Percentiles rank a stretch among this genome's conserved stretches.
phyloP scores from a whole-genome alignment of 1,284 basidiomycete genomes.

The Mycosarcoma maydis region DNA sequence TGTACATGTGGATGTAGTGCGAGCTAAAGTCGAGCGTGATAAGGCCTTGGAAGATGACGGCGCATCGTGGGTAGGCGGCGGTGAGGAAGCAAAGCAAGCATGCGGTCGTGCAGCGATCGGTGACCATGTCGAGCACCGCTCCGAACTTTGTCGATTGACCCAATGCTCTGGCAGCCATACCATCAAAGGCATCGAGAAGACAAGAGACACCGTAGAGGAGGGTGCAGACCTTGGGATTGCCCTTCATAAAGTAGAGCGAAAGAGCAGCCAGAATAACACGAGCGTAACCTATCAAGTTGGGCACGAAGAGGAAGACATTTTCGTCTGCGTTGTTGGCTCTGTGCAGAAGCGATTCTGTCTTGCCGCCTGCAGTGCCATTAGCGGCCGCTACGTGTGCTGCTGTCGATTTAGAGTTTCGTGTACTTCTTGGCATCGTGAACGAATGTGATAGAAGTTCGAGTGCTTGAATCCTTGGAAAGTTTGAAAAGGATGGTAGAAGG shows the following conservation, averaged over 20 bases:
- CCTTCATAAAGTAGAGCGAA: constrained; percentile 86
- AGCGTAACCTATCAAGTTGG: constrained; percentile 93
- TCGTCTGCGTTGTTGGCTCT: constrained; percentile 53
- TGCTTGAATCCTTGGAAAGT: not conserved
- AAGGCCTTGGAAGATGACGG: constrained; percentile 89
- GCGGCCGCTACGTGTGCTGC: constrained; percentile 30
- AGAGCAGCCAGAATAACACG: constrained; percentile 89
- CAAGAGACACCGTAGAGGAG: constrained; percentile 90
- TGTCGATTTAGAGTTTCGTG: constrained; percentile 39
- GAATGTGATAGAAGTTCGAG: not conserved
- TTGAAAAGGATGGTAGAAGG: too few relatives aligned
- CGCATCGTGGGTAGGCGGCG: constrained; percentile 83
- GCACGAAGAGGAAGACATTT: constrained; percentile 77
- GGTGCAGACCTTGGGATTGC: constrained; percentile 87
- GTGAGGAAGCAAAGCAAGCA: constrained; percentile 94
- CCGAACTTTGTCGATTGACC: constrained; percentile 94
- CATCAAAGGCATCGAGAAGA: constrained; percentile 93
- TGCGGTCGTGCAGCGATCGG: constrained; percentile 95
- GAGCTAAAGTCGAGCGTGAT: constrained; percentile 97
- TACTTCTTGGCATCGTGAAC: constrained; percentile 28
- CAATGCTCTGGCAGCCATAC: constrained; percentile 87
- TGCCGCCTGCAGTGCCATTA: constrained; percentile 21
- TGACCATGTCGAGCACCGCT: constrained; percentile 99
- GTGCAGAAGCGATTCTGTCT: constrained; percentile 31
- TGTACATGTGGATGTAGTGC: constrained; percentile 99